Evolutionary conservation across 345 rosid species (phyloP).

Genomic region (Gossypium australe): DNA sequence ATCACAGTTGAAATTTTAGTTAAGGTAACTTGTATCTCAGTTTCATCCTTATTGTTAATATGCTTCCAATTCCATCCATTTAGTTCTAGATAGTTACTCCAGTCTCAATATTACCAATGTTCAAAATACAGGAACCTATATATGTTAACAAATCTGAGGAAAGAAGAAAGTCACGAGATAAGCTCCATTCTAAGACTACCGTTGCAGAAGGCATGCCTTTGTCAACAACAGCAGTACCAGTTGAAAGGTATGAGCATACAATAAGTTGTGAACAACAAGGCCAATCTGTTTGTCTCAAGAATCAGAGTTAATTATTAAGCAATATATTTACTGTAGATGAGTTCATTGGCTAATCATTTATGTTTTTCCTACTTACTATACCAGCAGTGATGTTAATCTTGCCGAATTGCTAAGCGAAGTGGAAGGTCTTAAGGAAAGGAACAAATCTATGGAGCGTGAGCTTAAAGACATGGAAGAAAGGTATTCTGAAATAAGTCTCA

Average conservation of each 20-base stretch:
- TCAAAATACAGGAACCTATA: slow-evolving; percentile 2
- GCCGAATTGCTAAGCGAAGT: slow-evolving; percentile 41
- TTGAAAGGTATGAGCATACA: slow-evolving; percentile 31
- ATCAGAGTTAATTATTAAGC: not conserved
- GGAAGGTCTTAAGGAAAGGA: slow-evolving; percentile 51
- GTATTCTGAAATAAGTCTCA: slow-evolving; percentile 85
- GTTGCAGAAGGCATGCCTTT: not conserved
- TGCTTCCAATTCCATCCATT: not conserved
- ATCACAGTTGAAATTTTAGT: not conserved
- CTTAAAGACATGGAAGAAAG: slow-evolving; percentile 90
- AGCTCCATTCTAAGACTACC: slow-evolving; percentile 4
- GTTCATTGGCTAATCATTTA: not conserved
- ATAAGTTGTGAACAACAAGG: slow-evolving; percentile 10
- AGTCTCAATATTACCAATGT: not conserved
- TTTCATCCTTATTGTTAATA: not conserved
- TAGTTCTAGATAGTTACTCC: not conserved
- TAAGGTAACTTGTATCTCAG: not conserved
- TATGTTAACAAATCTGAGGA: slow-evolving; percentile 3
- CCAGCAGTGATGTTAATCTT: slow-evolving; percentile 27
- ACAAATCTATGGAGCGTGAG: slow-evolving; percentile 69
- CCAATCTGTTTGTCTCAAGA: not conserved
- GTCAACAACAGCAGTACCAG: slow-evolving; percentile 6
- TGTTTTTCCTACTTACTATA: slow-evolving; percentile 1
- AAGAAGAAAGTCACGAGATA: not conserved
- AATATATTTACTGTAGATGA: slow-evolving; percentile 6